Evolutionary conservation across 2,329 filamentous ascomycete genomes (phyloP).

Genomic region (Aspergillus sp.): DNA sequence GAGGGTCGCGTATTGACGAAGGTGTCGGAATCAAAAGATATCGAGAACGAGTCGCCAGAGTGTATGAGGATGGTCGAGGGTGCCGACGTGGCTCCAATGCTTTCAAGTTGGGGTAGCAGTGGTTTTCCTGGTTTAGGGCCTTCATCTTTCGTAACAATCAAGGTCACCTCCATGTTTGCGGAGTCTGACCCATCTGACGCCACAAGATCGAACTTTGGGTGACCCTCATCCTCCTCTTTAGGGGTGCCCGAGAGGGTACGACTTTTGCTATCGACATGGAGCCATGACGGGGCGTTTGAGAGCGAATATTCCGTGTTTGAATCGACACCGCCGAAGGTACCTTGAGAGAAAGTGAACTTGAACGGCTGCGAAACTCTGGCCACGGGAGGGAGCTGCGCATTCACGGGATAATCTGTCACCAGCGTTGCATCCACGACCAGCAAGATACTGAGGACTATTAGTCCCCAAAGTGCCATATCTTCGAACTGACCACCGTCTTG

Average conservation of each 20-base stretch:
- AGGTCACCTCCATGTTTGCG: constrained; percentile 63
- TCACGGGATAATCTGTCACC: constrained; percentile 67
- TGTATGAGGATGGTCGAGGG: constrained; percentile 41
- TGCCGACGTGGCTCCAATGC: constrained; percentile 36
- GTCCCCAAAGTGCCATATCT: constrained; percentile 29
- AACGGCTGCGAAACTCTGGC: constrained; percentile 64
- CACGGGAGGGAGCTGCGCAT: constrained; percentile 79
- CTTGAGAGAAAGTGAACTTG: constrained; percentile 44
- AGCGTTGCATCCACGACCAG: constrained; percentile 35
- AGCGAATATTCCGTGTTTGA: constrained; percentile 65
- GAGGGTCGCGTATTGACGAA: constrained; percentile 60
- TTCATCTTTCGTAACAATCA: constrained; percentile 63
- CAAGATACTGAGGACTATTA: constrained; percentile 27
- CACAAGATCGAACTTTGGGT: constrained; percentile 63
- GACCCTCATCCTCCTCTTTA: constrained; percentile 54
- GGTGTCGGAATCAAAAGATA: constrained; percentile 67
- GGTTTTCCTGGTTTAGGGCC: constrained; percentile 36
- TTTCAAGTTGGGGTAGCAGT: constrained; percentile 37
- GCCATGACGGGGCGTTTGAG: constrained; percentile 66
- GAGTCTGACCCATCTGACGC: constrained; percentile 68
- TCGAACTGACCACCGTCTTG: constrained; percentile 8
- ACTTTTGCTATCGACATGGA: constrained; percentile 65
- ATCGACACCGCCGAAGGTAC: constrained; percentile 67
- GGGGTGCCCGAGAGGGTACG: constrained; percentile 73
- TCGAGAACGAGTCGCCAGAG: constrained; percentile 56